Base-by-base conservation (phyloP, 2,329 filamentous ascomycete genomes). In the Epicoccum nigrum region DNA sequence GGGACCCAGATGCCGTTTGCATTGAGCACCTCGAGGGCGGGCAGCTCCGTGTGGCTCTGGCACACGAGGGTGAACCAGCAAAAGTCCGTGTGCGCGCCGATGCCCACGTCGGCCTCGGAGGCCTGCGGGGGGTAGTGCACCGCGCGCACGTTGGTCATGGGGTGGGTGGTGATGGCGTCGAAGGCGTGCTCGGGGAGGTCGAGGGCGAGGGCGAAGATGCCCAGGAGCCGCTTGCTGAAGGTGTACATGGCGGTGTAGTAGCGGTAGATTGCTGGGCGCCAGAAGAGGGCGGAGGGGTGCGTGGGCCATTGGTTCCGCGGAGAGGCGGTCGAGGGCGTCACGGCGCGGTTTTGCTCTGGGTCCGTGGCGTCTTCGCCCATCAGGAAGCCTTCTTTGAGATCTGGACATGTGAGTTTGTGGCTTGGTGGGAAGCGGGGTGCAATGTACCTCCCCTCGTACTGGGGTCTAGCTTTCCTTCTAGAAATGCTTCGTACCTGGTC, bases 21-120 rank as follows among this genome's bases (percentile, higher is more conserved):
- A 51, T 76, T 76, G 2, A 77, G 66, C 0, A 77, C 75, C 45
- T 77, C 73, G 16, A 77, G 67, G 1, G 68, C 67, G 0, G 67
- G 67, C 13, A 61, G 53, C 1, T 50, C 28, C 1, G 67, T 70
- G 2, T 30, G 47, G 2, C 60, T 65, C 21, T 72, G 69, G 42
- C 59, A 64, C 1, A 77, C 74, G 9, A 77, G 65, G 0, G 75
- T 77, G 56, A 77, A 71, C 69, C 74, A 76, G 49, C 69, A 74
- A 52, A 76, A 76, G 46, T 77, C 75, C 2, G 74, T 70, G 46
- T 77, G 75, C 0, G 75, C 75, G 8, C 74, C 74, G 12, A 77
- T 69, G 1, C 74, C 74, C 4, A 74, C 71, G 39, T 73, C 63
- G 7, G 44, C 12, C 21, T 69, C 63, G 4, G 55, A 63, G 8